Percentiles rank a stretch among this genome's conserved stretches.
These are phyloP conservation scores for Chaetothyriales sp. DNA, from an alignment of 2,329 filamentous ascomycete genomes.

Conservation along the genomic window DNA sequence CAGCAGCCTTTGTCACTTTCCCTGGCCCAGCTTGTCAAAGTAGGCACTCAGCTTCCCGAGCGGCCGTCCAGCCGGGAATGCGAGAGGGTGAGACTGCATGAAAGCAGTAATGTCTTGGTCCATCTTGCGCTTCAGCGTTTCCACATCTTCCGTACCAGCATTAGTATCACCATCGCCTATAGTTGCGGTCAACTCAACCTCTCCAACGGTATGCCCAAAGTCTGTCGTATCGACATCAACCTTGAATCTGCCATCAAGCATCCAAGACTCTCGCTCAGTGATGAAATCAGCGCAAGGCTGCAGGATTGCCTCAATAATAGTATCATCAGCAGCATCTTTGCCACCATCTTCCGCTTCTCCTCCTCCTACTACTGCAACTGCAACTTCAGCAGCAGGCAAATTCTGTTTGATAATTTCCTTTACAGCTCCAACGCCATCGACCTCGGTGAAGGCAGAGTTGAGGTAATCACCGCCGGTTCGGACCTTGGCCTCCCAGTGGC, in stretches of 20 bases:
- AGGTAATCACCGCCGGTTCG: constrained; percentile 13
- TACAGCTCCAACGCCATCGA: constrained; percentile 4
- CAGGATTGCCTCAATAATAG: constrained; percentile 6
- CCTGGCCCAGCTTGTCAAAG: not conserved
- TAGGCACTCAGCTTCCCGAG: constrained; percentile 3
- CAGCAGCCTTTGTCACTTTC: not conserved
- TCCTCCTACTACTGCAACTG: not conserved
- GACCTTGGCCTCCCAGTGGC: constrained; percentile 19
- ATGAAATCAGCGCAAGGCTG: constrained; percentile 14
- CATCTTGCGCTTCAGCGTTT: not conserved
- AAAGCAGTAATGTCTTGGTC: constrained; percentile 1
- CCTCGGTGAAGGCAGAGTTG: constrained; percentile 19
- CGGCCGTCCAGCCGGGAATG: constrained; percentile 1
- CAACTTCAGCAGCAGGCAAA: constrained; percentile 1
- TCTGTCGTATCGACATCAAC: constrained; percentile 20
- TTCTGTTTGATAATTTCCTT: not conserved
- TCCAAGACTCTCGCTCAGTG: constrained; percentile 18
- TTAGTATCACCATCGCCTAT: not conserved
- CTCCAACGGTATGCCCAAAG: constrained; percentile 22
- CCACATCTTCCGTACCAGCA: not conserved
- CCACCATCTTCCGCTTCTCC: not conserved
- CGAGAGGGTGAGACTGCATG: constrained; percentile 1
- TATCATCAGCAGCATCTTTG: constrained; percentile 5
- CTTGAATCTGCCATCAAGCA: constrained; percentile 18
- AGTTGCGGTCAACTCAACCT: constrained; percentile 21